Conservation (phyloP, 73 alveolate species). For the Tetrahymena elliotti region DNA sequence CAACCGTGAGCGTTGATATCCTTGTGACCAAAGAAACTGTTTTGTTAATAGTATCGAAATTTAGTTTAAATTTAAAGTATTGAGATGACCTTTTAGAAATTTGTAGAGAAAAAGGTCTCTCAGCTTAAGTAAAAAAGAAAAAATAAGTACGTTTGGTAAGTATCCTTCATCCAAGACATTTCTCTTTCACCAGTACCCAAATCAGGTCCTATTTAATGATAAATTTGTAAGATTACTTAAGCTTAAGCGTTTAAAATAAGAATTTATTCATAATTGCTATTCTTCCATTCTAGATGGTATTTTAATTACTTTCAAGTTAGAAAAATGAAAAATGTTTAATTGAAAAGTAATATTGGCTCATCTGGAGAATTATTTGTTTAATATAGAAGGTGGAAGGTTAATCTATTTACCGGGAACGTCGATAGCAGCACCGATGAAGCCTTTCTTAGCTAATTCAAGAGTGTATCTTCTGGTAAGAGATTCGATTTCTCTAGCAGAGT, state of each 20-base stretch:
- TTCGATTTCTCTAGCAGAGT: conserved; percentile 65
- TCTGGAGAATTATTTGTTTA: not conserved
- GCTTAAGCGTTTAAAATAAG: not conserved
- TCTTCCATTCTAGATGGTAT: not conserved
- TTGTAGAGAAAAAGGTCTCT: conserved; percentile 1
- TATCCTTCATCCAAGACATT: conserved; percentile 83
- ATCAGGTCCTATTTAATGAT: conserved; percentile 62
- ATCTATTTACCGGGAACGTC: conserved; percentile 62
- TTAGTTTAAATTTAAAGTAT: not conserved
- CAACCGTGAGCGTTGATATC: conserved; percentile 75
- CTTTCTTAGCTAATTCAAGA: conserved; percentile 69
- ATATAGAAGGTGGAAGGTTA: not conserved
- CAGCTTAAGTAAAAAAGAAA: not conserved
- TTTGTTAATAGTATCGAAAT: not conserved
- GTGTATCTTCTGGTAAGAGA: conserved; percentile 79
- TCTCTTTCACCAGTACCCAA: conserved; percentile 78
- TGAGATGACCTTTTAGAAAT: not conserved
- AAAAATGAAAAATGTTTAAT: not conserved
- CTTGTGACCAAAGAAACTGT: conserved; percentile 45
- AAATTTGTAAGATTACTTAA: not conserved
- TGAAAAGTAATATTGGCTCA: not conserved
- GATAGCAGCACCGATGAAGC: conserved; percentile 73
- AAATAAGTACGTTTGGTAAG: conserved; percentile 27
- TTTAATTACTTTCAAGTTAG: not conserved
- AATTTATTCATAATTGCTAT: not conserved